Conservation (phyloP, 2,329 filamentous ascomycete species). For the Daldinia sp. region DNA sequence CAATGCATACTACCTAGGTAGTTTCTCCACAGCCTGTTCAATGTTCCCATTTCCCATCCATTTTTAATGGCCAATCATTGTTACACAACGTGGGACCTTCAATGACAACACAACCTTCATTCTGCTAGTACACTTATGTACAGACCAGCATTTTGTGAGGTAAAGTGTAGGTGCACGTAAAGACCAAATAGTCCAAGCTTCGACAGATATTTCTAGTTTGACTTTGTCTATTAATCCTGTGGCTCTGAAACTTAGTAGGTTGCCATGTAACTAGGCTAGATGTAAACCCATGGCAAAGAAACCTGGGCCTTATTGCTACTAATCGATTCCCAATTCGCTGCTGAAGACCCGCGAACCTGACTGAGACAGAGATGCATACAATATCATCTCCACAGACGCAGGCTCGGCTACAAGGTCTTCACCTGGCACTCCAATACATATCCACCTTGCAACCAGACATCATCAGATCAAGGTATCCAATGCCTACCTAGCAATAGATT, state of each 20-base stretch:
- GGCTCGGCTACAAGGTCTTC: conserved; percentile 17
- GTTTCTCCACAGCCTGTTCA: background rate
- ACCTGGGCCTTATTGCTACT: background rate
- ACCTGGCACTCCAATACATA: conserved; percentile 7
- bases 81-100: background rate
- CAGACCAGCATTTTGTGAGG: background rate
- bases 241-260: conserved; percentile 4
- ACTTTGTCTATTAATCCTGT: conserved; percentile 1
- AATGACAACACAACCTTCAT: background rate
- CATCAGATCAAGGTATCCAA: conserved; percentile 17
- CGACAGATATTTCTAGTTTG: background rate
- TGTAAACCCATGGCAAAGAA: background rate
- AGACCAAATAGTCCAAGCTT: background rate
- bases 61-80: background rate
- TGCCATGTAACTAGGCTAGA: no score
- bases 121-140: background rate
- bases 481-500: conserved; percentile 16
- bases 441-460: conserved; percentile 16
- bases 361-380: conserved; percentile 15
- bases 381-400: conserved; percentile 10
- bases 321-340: background rate
- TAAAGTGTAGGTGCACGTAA: conserved; percentile 2
- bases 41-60: background rate
- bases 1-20: no score
- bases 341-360: conserved; percentile 16